Evolutionary conservation across 1,284 basidiomycete genomes (phyloP).

Genomic region (Schizophyllum amplum): DNA sequence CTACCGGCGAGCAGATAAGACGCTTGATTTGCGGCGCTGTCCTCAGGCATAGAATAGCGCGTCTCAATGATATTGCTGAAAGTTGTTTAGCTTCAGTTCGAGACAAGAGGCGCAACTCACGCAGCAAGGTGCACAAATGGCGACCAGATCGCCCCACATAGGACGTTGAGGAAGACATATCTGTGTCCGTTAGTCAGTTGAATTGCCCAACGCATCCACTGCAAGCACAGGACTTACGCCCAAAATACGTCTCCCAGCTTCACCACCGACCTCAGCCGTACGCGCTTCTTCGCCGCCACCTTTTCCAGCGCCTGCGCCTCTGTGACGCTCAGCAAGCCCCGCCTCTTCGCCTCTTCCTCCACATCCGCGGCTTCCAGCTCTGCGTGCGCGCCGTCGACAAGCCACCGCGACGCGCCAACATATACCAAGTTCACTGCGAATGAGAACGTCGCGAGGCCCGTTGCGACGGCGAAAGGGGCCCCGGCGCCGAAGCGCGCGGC

Average conservation of each 20-base stretch:
- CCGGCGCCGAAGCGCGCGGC: conserved; percentile 58
- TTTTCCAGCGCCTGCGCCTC: conserved; percentile 58
- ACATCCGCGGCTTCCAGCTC: conserved; percentile 60
- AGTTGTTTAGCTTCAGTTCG: background rate
- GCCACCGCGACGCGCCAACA: conserved; percentile 53
- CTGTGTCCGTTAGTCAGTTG: conserved; percentile 24
- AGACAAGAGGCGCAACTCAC: conserved; percentile 29
- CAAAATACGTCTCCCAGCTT: conserved; percentile 74
- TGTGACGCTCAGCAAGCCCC: conserved; percentile 34
- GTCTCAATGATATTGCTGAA: conserved; percentile 66
- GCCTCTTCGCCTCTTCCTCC: conserved; percentile 39
- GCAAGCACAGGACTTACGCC: conserved; percentile 40
- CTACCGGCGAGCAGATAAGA: conserved; percentile 72
- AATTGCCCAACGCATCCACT: background rate
- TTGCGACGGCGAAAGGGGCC: conserved; percentile 70
- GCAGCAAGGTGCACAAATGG: conserved; percentile 73
- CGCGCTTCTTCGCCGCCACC: conserved; percentile 55
- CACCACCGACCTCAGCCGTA: conserved; percentile 50
- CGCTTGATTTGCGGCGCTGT: conserved; percentile 52
- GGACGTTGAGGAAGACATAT: conserved; percentile 61
- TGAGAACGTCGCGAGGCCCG: conserved; percentile 52
- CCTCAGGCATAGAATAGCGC: conserved; percentile 55
- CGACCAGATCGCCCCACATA: conserved; percentile 73
- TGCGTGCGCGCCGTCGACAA: conserved; percentile 48
- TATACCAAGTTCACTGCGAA: conserved; percentile 65